Base-by-base conservation (phyloP, 768 basidiomycete genomes). In the Termitomyces sp. region DNA sequence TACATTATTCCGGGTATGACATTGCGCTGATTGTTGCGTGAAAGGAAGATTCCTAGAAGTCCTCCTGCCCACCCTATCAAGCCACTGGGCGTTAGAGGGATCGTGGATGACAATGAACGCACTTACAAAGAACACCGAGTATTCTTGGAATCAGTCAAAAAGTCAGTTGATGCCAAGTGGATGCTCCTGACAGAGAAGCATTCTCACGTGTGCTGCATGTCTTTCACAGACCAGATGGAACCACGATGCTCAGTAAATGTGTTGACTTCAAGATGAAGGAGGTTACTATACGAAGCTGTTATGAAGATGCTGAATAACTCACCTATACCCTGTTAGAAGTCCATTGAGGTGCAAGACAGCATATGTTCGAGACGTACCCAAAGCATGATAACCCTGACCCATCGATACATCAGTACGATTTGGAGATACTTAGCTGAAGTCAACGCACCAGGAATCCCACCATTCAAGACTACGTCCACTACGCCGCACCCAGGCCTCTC, bases 181-280 rank as follows among this genome's bases (percentile, higher is more conserved):
- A n/a, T n/a, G n/a, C 17, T 44, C 17, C 41, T 38, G 17, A 51
- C 10, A 35, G 14, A 14, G 41, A 58, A 46, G 29, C 42, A 6
- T 25, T 77, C 89, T 61, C 66, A 92, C 85, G 92, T 93, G 70
- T 96, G 94, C 65, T 95, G 93, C 90, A 95, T 90, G 69, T 96
- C 95, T 69, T 96, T 95, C 53, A 87, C 88, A 2, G 85, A 89
- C 95, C 95, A 96, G 0, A 64, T 69, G 19, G 78, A 79, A 8
- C 91, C 90, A 48, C 85, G 89, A 67, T 97, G 94, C 66, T 94
- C 91, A 0, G 94, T 95, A 68, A 96, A 95, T 0, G 94, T 95
- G 63, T 97, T 96, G 56, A 97, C 88, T 83, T 63, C 5, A 44
- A 25, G 27, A 35, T n/a, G 25, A 48, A 14, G 25, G 21, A 53